Evolutionary conservation across 768 basidiomycete genomes (phyloP).

Genomic region (Cubamyces sp.): DNA sequence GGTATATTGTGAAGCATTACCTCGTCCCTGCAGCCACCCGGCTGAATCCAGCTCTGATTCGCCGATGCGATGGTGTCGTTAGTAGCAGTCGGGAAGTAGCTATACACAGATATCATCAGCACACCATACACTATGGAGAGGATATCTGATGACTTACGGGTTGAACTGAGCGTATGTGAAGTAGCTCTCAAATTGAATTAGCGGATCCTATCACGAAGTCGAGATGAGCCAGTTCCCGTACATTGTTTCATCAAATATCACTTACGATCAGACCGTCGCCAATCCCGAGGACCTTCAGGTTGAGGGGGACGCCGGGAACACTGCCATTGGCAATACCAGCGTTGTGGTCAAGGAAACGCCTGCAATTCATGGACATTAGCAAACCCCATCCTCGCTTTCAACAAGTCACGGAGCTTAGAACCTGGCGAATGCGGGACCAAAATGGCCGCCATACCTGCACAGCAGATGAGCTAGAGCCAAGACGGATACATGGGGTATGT

Average conservation of each 20-base stretch:
- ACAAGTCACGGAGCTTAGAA: conserved; percentile 12
- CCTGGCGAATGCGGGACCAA: conserved; percentile 42
- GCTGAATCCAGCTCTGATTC: conserved; percentile 46
- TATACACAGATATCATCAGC: neutral
- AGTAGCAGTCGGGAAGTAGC: conserved; percentile 57
- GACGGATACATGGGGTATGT: neutral
- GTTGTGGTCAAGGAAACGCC: conserved; percentile 62
- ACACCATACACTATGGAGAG: no score
- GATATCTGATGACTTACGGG: conserved; percentile 33
- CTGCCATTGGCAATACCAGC: conserved; percentile 52
- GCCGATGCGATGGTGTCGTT: conserved; percentile 43
- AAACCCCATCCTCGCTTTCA: neutral
- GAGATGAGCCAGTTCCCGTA: neutral
- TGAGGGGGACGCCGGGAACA: conserved; percentile 49
- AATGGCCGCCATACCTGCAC: conserved; percentile 41
- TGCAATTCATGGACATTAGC: neutral
- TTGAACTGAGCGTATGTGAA: conserved; percentile 57
- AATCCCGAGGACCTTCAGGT: conserved; percentile 60
- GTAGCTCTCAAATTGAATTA: conserved; percentile 61
- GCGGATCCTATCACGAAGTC: conserved; percentile 33
- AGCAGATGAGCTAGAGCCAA: neutral
- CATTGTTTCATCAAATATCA: neutral
- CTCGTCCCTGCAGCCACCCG: conserved; percentile 51
- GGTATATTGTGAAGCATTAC: conserved; percentile 41
- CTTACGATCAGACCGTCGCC: conserved; percentile 68